These are phyloP conservation scores for Yarrowia hollandica DNA, from an alignment of 805 yeast species.

Conservation along the genomic window DNA sequence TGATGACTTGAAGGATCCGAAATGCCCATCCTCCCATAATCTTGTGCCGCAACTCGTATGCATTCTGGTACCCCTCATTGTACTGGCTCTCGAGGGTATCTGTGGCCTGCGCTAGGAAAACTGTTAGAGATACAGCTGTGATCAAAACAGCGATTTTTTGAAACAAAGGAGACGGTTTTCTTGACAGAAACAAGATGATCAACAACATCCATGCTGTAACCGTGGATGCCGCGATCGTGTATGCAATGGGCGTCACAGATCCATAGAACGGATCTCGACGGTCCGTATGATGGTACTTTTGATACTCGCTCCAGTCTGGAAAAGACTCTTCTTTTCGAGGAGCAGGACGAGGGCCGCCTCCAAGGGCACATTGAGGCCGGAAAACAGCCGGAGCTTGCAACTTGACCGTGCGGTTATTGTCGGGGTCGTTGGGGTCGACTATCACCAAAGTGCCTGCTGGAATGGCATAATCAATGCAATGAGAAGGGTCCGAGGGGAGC, in stretches of 20 bases:
- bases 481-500: conserved; percentile 16
- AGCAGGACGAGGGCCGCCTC: neutral
- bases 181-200: conserved; percentile 54
- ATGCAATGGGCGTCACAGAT: conserved; percentile 40
- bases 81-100: conserved; percentile 53
- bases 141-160: conserved; percentile 60
- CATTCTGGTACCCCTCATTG: conserved; percentile 53
- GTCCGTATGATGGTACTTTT: conserved; percentile 13
- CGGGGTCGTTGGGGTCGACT: conserved; percentile 24
- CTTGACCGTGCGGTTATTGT: conserved; percentile 21
- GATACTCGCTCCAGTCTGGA: conserved; percentile 21
- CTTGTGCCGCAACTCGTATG: conserved; percentile 44
- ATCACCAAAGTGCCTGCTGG: conserved; percentile 31
- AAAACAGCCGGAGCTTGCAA: conserved; percentile 28
- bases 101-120: conserved; percentile 51
- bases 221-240: conserved; percentile 39
- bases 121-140: conserved; percentile 56
- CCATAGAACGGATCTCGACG: conserved; percentile 40
- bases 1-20: conserved; percentile 46
- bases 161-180: conserved; percentile 57
- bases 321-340: neutral
- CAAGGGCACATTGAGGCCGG: conserved; percentile 16
- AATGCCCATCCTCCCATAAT: conserved; percentile 46
- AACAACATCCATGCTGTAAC: conserved; percentile 69
- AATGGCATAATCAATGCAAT: conserved; percentile 28